Conservation (phyloP, 1,284 basidiomycete genomes). For the Irpex lacteus region DNA sequence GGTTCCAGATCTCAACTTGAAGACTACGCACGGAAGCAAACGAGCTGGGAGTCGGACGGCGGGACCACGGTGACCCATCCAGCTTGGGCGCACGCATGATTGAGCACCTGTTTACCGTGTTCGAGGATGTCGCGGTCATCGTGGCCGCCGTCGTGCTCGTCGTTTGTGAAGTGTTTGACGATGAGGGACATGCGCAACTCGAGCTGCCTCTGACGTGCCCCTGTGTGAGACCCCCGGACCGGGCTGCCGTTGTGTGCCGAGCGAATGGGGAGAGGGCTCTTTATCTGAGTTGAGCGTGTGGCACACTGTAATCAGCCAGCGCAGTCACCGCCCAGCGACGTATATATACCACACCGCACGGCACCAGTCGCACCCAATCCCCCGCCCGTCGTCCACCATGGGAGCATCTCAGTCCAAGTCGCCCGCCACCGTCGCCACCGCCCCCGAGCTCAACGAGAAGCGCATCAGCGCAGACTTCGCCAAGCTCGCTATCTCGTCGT, state of each 20-base stretch:
- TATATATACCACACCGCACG: background rate
- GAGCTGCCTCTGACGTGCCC: background rate
- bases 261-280: background rate
- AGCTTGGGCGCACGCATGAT: background rate
- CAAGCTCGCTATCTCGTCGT: slow-evolving; percentile 17
- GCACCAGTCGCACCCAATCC: background rate
- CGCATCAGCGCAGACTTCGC: slow-evolving; percentile 19
- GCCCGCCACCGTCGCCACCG: slow-evolving; percentile 27
- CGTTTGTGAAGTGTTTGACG: slow-evolving; percentile 2
- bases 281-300: background rate
- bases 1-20: background rate
- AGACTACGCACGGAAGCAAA: slow-evolving; percentile 1
- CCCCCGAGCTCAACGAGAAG: slow-evolving; percentile 32
- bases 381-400: slow-evolving; percentile 35
- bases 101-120: background rate
- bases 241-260: background rate
- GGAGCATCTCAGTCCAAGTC: slow-evolving; percentile 49
- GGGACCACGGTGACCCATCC: background rate
- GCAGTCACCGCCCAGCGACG: background rate
- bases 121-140: background rate
- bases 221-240: background rate
- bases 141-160: background rate
- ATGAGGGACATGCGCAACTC: background rate
- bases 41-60: background rate
- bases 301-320: background rate